Base-by-base conservation (phyloP, 495 filamentous ascomycete species). In the Penicillium atrosanguineum region DNA sequence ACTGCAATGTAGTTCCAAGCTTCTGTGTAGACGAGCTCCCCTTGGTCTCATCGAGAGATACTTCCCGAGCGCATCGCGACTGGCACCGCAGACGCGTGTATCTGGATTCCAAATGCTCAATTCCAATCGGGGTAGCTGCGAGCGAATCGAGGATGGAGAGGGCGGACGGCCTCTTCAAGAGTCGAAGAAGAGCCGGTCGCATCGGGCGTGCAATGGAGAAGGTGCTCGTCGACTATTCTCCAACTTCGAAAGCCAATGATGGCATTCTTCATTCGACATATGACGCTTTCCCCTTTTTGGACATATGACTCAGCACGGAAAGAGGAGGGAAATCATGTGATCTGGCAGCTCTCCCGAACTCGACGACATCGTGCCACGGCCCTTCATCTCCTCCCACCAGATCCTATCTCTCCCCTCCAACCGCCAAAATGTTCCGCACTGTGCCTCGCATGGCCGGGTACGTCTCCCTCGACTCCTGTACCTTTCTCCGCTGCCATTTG, bases 171-270 rank as follows among this genome's bases (percentile, higher is more conserved):
- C 78, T 74, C 69, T 72, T 72, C 68, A 80, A 64, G 49, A 82
- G 65, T 72, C 77, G 73, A 68, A 77, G 71, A 65, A 80, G 65
- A 68, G 78, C 76, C 68, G 77, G 78, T 59, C 78, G 74, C 79
- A 82, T 82, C 60, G 48, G 52, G 61, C 57, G 62, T 55, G 53
- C 45, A 48, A 53, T 23, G 43, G 48, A 44, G 45, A 48, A 54
- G 45, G 44, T 26, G 38, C 51, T 26, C 47, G 52, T 52, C 61
- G 50, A 69, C 52, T 68, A 73, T 73, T 63, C 60, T 69, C 55
- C 52, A 53, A 19, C 23, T 7, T 42, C 55, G 16, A 56, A n/a
- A 18, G 16, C 31, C 25, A 34, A 50, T 39, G 15, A 36, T 36
- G 21, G 25, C 41, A 49, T 46, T 39, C 48, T 53, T 37, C 23